phyloP scores from a whole-genome alignment of 2,329 filamentous ascomycete species.

The Cryphonectria nitschkei region DNA sequence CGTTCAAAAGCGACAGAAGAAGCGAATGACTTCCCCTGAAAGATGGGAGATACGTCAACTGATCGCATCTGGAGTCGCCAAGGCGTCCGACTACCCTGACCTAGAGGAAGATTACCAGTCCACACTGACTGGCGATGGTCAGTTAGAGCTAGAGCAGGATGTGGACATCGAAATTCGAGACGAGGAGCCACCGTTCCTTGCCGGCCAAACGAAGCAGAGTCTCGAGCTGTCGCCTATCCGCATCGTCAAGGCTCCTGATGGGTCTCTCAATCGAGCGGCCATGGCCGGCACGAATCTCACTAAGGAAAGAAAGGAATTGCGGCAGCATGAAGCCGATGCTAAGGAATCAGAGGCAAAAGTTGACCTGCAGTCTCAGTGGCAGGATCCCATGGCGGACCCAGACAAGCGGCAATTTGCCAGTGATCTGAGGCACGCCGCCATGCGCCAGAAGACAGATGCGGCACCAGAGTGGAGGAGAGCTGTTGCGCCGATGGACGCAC shows the following conservation, averaged over 20 bases:
- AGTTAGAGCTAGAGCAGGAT: constrained; percentile 92
- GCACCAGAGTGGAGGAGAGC: constrained; percentile 93
- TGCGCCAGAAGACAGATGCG: constrained; percentile 63
- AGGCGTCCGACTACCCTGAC: constrained; percentile 91
- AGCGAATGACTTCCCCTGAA: constrained; percentile 94
- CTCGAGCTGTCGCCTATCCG: constrained; percentile 93
- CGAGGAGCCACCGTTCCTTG: constrained; percentile 93
- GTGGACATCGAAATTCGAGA: constrained; percentile 96
- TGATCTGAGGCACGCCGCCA: constrained; percentile 73
- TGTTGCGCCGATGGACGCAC: constrained; percentile 76
- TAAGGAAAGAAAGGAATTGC: constrained; percentile 86
- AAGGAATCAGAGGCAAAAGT: constrained; percentile 78
- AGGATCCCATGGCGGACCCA: constrained; percentile 90
- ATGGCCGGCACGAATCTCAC: constrained; percentile 89
- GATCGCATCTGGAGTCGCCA: constrained; percentile 92
- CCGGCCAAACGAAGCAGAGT: constrained; percentile 95
- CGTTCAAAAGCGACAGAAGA: constrained; percentile 69
- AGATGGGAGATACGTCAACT: constrained; percentile 97
- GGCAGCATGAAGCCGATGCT: constrained; percentile 84
- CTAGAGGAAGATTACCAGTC: constrained; percentile 93
- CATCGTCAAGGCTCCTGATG: constrained; percentile 95
- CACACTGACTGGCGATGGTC: constrained; percentile 81
- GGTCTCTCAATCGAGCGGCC: constrained; percentile 94
- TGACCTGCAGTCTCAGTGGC: constrained; percentile 89
- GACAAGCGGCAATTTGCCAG: constrained; percentile 87